A percentile compares a stretch with the other conserved stretches of the same genome.
Conservation (phyloP, 139 green algal genomes). For the Zygnema cylindricum region DNA sequence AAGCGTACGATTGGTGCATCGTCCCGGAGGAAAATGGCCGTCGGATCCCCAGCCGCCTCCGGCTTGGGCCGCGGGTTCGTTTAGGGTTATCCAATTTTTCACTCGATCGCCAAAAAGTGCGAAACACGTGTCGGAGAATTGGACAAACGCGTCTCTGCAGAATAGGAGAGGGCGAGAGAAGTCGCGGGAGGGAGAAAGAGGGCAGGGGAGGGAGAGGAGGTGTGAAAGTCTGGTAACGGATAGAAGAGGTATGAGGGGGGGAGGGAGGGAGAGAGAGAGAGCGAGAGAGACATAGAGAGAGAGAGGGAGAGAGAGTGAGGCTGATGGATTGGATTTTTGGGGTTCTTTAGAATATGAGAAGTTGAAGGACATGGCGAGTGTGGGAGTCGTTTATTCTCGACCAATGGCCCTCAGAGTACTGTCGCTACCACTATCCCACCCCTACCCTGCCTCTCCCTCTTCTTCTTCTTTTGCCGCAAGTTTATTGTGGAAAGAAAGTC, state of each 20-base stretch:
- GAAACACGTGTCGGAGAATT: slow-evolving; percentile 38
- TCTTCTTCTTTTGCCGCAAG: neutral
- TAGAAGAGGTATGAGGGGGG: neutral
- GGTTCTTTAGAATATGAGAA: neutral
- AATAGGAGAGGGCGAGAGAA: neutral
- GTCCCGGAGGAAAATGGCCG: slow-evolving; percentile 16
- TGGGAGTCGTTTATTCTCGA: too few relatives aligned
- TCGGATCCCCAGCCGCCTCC: neutral
- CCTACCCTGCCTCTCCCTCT: neutral
- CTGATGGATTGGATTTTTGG: neutral
- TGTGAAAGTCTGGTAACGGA: neutral
- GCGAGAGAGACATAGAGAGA: neutral
- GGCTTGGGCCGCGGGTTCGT: slow-evolving; percentile 15
- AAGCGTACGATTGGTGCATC: slow-evolving; percentile 34
- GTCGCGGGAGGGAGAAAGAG: neutral
- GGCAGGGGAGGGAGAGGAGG: neutral
- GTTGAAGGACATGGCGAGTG: neutral
- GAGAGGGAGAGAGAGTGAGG: neutral
- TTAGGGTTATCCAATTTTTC: slow-evolving; percentile 51
- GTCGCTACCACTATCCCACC: neutral
- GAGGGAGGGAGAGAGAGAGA: neutral
- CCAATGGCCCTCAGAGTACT: neutral
- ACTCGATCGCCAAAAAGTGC: slow-evolving; percentile 33
- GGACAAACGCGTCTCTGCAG: neutral
- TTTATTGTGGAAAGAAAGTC: too few relatives aligned